Percentiles rank a stretch among this genome's conserved stretches.
phyloP scores from a whole-genome alignment of 2,329 filamentous ascomycete genomes.

The Gyromitra esculenta region DNA sequence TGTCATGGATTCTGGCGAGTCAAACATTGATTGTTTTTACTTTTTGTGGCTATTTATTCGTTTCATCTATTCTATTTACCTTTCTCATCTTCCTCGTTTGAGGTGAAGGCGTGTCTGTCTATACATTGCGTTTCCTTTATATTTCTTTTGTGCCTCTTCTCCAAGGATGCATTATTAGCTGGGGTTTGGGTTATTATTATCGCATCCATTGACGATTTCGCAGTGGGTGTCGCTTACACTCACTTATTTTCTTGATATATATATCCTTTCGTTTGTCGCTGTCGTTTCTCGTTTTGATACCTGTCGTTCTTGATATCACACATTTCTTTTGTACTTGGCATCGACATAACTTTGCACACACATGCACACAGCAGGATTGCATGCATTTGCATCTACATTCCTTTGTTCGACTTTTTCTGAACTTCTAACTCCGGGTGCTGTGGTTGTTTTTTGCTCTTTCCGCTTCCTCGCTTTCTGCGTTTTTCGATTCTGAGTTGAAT shows the following conservation, averaged over 20 bases:
- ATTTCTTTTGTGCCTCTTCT: constrained; percentile 28
- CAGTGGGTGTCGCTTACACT: constrained; percentile 3
- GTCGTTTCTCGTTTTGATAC: background rate
- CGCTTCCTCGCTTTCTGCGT: background rate
- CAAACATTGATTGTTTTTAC: constrained; percentile 37
- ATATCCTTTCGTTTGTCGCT: constrained; percentile 28
- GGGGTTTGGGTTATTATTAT: constrained; percentile 32
- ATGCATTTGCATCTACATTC: constrained; percentile 8
- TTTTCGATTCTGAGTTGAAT: constrained; percentile 25
- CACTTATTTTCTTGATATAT: constrained; percentile 32
- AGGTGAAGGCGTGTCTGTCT: constrained; percentile 14
- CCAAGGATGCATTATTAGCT: constrained; percentile 26
- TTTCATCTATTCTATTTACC: constrained; percentile 13
- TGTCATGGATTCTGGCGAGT: constrained; percentile 36
- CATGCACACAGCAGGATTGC: background rate
- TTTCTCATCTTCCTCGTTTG: background rate
- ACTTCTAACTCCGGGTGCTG: constrained; percentile 14
- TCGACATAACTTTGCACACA: constrained; percentile 5
- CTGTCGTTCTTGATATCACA: constrained; percentile 27
- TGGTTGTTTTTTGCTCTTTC: constrained; percentile 10
- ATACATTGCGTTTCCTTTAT: constrained; percentile 10
- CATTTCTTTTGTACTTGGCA: constrained; percentile 29
- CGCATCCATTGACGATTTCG: constrained; percentile 13
- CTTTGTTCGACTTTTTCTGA: constrained; percentile 3
- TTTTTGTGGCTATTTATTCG: constrained; percentile 27